These are phyloP conservation scores for Thinopyrum elongatum DNA, from an alignment of 176 grass and related monocot species.

Conservation along the genomic window DNA sequence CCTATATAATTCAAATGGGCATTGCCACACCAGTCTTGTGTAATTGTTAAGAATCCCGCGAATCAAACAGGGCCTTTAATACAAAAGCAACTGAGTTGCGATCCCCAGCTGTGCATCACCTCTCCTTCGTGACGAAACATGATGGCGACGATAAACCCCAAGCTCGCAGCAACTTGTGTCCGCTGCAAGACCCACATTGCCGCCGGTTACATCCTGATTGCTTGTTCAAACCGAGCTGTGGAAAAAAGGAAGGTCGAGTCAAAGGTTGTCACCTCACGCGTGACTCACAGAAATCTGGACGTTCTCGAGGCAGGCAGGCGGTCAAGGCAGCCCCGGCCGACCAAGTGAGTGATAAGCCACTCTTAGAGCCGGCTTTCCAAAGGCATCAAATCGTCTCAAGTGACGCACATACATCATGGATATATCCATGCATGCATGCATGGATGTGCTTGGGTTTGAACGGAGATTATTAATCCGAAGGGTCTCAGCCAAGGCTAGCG, in stretches of 20 bases:
- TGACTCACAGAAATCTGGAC: conserved; percentile 35
- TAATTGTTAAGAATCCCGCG: too few species aligned
- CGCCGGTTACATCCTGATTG: neutral
- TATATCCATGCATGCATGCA: neutral
- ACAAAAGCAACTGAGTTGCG: neutral
- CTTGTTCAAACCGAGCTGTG: conserved; percentile 37
- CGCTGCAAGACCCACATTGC: neutral
- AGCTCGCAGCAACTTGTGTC: neutral
- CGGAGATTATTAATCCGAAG: neutral
- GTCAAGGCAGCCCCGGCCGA: conserved; percentile 39
- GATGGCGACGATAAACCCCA: neutral
- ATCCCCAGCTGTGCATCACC: neutral
- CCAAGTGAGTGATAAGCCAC: conserved; percentile 39
- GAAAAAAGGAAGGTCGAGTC: neutral
- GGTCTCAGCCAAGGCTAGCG: neutral
- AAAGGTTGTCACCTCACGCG: conserved; percentile 41
- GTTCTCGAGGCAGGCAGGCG: neutral
- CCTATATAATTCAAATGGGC: too few species aligned
- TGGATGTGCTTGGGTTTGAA: neutral
- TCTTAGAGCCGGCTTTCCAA: conserved; percentile 25
- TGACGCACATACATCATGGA: neutral
- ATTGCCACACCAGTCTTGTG: too few species aligned
- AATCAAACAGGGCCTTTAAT: too few species aligned
- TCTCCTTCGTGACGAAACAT: neutral
- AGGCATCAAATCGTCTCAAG: conserved; percentile 2